Evolutionary conservation across 2,329 filamentous ascomycete genomes (phyloP), one percentile per base, ranked within the genome.

Genomic region (Paradendryphiella salina): DNA sequence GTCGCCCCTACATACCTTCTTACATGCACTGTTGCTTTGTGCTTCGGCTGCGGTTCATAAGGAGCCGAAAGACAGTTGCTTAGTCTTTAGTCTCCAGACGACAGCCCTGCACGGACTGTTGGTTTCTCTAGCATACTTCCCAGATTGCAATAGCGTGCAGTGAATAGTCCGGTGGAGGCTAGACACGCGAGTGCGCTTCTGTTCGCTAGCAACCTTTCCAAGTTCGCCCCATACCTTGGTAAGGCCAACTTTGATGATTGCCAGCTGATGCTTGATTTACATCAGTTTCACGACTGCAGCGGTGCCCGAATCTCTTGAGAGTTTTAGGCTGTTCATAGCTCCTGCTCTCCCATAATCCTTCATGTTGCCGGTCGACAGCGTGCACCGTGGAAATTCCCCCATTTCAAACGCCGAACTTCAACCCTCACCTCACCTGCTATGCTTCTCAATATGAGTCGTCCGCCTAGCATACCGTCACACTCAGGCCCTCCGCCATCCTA

Each of bases 381-480:
- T 67, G 56, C 60, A 66, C 66, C 63, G 63, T 67, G 62, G 60
- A 67, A 65, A 45, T 55, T 58, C 61, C 65, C 63, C 64, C 55
- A 62, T 64, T 56, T 60, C 61, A 56, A 60, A 46, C 60, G 52
- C 55, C 56, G 58, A 65, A 59, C 62, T 39, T 59, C 64, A 51
- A 63, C 46, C 54, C 46, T 56, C 57, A 52, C 58, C 51, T 56
- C 38, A 40, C 60, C 58, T 65, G 61, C 59, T 54, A 72, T 70
- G 66, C 63, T 72, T 66, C 88, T 88, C 42, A 80, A 87, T 33
- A 91, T 96, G 61, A 89, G 95, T 65, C 90, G 90, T 17, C 88
- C 95, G 70, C 80, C 81, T 1, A 90, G 95, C 47, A 96, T 96
- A 69, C 89, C 90, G 1, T 88, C 90, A 65, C 96, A 90, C 89